Percentiles rank a stretch among this genome's conserved stretches.
These are phyloP conservation scores for Solanum corneliomulleri DNA, from an alignment of 257 asterid genomes.

Conservation along the genomic window DNA sequence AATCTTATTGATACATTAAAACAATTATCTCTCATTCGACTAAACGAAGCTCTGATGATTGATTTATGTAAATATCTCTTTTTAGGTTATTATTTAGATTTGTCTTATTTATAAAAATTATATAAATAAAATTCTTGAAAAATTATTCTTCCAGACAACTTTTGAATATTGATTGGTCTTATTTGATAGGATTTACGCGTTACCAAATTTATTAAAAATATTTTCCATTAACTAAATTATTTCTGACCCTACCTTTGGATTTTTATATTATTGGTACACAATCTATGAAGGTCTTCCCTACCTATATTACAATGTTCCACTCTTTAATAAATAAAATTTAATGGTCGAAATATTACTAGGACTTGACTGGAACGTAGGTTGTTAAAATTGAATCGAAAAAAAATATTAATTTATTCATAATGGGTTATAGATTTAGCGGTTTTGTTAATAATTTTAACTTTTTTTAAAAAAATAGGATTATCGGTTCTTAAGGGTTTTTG, in stretches of 20 bases:
- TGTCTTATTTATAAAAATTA: background rate
- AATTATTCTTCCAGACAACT: background rate
- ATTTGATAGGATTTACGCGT: background rate
- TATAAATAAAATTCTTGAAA: background rate
- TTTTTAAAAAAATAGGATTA: too few relatives aligned
- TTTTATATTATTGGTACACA: background rate
- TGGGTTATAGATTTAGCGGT: too few relatives aligned
- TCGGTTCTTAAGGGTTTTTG: accelerated
- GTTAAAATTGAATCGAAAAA: too few relatives aligned
- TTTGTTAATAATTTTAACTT: too few relatives aligned
- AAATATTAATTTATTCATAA: too few relatives aligned
- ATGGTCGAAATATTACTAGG: background rate
- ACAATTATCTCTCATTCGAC: background rate
- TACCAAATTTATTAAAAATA: background rate
- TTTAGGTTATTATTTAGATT: background rate
- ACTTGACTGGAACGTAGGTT: background rate
- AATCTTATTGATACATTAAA: background rate
- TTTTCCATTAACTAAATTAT: background rate
- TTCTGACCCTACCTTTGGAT: background rate
- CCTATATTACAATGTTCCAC: background rate
- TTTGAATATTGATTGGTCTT: background rate
- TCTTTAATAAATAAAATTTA: background rate
- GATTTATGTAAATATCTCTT: background rate
- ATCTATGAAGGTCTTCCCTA: background rate
- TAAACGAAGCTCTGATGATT: background rate